Conservation (phyloP, 257 asterid genomes). For the Ocimum tenuiflorum region DNA sequence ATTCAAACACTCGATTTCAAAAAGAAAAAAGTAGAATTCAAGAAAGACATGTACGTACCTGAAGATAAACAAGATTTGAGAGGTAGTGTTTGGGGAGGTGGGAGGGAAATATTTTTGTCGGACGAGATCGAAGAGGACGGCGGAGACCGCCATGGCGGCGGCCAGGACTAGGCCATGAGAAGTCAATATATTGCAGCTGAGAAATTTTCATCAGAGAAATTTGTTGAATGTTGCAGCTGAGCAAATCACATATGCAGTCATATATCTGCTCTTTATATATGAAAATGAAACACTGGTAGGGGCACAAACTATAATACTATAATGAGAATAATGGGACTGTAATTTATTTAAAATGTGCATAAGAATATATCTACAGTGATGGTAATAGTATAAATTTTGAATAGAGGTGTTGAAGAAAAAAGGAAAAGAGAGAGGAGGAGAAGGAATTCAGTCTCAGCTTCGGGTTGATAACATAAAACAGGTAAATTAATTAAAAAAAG, state of each 20-base stretch:
- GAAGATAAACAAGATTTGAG: conserved; percentile 57
- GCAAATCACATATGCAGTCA: neutral
- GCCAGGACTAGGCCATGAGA: conserved; percentile 66
- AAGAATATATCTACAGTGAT: too few relatives aligned
- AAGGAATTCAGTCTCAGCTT: too few relatives aligned
- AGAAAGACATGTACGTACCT: conserved; percentile 27
- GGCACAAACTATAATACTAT: neutral
- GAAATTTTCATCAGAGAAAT: too few relatives aligned
- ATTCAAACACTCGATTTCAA: neutral
- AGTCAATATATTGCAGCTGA: too few relatives aligned
- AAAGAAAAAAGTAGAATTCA: neutral
- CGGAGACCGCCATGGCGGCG: conserved; percentile 85
- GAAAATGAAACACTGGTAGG: too few relatives aligned
- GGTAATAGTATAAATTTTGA: too few relatives aligned
- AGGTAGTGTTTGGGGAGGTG: neutral
- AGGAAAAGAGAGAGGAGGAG: too few relatives aligned
- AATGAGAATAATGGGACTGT: neutral
- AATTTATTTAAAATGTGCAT: too few relatives aligned
- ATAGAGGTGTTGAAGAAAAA: too few relatives aligned
- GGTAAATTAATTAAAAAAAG: too few relatives aligned
- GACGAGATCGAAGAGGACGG: conserved; percentile 52
- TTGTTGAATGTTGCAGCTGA: neutral
- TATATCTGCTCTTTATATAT: neutral
- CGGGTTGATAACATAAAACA: too few relatives aligned
- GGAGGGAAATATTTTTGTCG: conserved; percentile 29